Conservation (phyloP, 352 stramenopile genomes). For the Phytophthora fragariae region DNA sequence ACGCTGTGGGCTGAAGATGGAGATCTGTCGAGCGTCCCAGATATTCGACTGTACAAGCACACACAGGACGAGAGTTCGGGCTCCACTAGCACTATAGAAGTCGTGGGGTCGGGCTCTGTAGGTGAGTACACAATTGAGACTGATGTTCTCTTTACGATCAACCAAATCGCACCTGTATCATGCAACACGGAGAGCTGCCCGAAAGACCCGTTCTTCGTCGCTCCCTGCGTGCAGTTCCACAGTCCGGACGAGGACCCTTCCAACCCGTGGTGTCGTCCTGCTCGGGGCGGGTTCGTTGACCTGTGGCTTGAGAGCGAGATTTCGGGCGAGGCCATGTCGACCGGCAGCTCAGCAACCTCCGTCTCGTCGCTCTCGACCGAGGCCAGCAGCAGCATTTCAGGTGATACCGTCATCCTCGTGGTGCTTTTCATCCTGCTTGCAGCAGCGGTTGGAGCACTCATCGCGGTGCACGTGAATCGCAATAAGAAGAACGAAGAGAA, state of each 20-base stretch:
- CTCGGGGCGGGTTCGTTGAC: conserved; percentile 38
- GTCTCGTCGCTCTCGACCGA: background rate
- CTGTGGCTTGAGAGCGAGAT: conserved; percentile 53
- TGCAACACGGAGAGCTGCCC: conserved; percentile 40
- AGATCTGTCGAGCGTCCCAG: conserved; percentile 26
- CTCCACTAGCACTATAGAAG: conserved; percentile 11
- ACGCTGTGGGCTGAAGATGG: conserved; percentile 58
- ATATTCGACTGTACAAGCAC: conserved; percentile 54
- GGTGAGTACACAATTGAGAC: conserved; percentile 14
- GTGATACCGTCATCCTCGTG: conserved; percentile 27
- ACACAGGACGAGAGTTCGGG: conserved; percentile 3
- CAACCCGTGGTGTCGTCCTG: conserved; percentile 50
- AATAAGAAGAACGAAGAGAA: conserved; percentile 19
- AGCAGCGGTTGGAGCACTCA: conserved; percentile 21
- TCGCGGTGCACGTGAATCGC: conserved; percentile 26
- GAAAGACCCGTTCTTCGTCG: conserved; percentile 47
- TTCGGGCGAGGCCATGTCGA: conserved; percentile 6
- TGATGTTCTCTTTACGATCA: conserved; percentile 56
- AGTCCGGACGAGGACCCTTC: conserved; percentile 3
- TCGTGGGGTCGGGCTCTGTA: conserved; percentile 1
- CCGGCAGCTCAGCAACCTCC: conserved; percentile 4
- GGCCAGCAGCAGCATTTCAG: conserved; percentile 20
- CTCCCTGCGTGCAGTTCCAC: conserved; percentile 44
- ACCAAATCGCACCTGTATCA: conserved; percentile 39
- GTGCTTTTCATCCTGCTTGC: conserved; percentile 37